Evolutionary conservation across 169 alveolate species (phyloP).

Genomic region (Plasmodium coatneyi): DNA sequence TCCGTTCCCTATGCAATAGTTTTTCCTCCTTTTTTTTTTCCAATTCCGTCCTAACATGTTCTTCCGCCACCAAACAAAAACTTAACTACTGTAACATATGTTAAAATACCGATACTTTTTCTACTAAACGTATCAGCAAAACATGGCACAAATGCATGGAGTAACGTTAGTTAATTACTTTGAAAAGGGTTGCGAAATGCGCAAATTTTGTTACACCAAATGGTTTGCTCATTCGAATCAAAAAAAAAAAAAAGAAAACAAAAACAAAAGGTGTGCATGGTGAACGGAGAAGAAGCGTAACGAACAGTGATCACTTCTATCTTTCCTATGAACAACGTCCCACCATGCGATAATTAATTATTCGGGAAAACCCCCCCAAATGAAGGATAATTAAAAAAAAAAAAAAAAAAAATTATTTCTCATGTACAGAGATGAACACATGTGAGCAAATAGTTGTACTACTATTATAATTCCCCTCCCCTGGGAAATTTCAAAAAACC

Average conservation of each 20-base stretch:
- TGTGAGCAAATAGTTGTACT: background rate
- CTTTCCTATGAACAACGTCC: background rate
- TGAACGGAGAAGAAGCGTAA: background rate
- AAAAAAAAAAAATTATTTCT: background rate
- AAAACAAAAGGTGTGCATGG: background rate
- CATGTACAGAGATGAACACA: background rate
- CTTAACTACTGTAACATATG: background rate
- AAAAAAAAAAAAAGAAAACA: background rate
- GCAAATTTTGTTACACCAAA: background rate
- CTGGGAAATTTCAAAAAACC: slow-evolving; percentile 14
- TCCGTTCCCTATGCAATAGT: background rate
- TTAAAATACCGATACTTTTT: background rate
- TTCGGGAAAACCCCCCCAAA: background rate
- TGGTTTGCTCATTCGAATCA: background rate
- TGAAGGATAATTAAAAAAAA: background rate
- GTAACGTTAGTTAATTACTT: background rate
- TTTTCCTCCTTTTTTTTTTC: too few relatives aligned
- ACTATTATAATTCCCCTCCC: background rate
- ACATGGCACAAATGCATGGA: background rate
- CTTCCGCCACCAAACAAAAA: background rate
- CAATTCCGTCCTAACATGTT: background rate
- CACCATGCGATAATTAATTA: background rate
- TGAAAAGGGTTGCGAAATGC: background rate
- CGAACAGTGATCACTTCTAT: background rate
- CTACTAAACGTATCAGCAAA: background rate